A percentile compares a stretch with the other conserved stretches of the same genome.
Conservation (phyloP, 169 alveolate species). For the Cryptosporidium sp. region DNA sequence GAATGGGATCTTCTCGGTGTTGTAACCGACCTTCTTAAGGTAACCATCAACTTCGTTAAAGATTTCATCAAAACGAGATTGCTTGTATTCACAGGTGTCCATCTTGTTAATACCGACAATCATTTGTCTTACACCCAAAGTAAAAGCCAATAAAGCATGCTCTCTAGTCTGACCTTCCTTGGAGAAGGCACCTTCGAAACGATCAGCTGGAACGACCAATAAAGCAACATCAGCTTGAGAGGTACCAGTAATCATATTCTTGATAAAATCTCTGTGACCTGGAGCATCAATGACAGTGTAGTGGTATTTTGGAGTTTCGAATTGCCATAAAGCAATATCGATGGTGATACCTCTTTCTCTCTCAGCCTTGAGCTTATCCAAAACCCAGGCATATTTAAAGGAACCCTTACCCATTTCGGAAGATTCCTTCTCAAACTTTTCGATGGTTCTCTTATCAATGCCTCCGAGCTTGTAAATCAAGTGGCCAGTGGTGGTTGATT, state of each 20-base stretch:
- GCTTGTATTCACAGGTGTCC: slow-evolving; percentile 96
- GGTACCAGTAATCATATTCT: slow-evolving; percentile 99
- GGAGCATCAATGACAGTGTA: slow-evolving; percentile 99
- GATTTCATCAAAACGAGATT: slow-evolving; percentile 96
- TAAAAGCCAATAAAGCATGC: slow-evolving; percentile 98
- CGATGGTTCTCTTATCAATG: slow-evolving; percentile 94
- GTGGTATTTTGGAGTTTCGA: slow-evolving; percentile 95
- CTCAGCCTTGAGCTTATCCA: slow-evolving; percentile 98
- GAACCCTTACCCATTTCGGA: slow-evolving; percentile 95
- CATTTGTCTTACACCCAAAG: slow-evolving; percentile 99
- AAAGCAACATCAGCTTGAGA: slow-evolving; percentile 99
- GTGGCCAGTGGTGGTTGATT: slow-evolving; percentile 97
- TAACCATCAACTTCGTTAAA: slow-evolving; percentile 93
- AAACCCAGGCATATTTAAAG: slow-evolving; percentile 98
- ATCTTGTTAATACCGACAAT: slow-evolving; percentile 98
- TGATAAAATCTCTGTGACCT: slow-evolving; percentile 99
- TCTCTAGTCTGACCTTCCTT: slow-evolving; percentile 98
- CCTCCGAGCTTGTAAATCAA: slow-evolving; percentile 96
- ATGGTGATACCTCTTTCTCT: slow-evolving; percentile 99
- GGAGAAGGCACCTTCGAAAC: slow-evolving; percentile 96
- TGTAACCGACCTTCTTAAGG: slow-evolving; percentile 97
- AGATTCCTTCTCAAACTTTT: slow-evolving; percentile 95
- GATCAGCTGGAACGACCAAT: slow-evolving; percentile 97
- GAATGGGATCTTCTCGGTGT: slow-evolving; percentile 96
- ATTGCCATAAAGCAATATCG: slow-evolving; percentile 96